Evolutionary conservation across 371 early-diverging fungal genomes (phyloP), one percentile per base, ranked within the genome.

Genomic region (Parasitella parasitica): DNA sequence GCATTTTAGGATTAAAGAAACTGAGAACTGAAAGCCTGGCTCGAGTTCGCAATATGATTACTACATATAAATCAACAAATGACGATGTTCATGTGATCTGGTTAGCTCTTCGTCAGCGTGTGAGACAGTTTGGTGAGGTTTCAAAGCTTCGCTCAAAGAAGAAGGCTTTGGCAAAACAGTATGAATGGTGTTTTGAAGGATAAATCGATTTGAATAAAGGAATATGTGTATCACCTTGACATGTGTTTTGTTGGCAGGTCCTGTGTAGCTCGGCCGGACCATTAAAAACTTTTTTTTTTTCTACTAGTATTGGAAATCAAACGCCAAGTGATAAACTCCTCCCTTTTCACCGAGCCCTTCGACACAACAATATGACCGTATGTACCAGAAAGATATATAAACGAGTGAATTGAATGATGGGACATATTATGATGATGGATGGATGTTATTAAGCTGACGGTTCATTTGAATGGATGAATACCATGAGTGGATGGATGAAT

Each of bases 341-440:
- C 71, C 75, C 75, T 71, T 75, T 69, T 71, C 63, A 64, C 69
- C 63, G 63, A 71, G 75, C 74, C 46, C 70, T 60, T 67, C 56
- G 61, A 64, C 66, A 65, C 66, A 66, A 60, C 66, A 75, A 49
- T 63, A 75, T 75, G 75, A 75, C 75, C 69, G 75, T 75, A 75
- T 63, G 75, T 64, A 64, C 28, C 18, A 32, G 30, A 30, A 22
- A 16, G 27, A 30, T 50, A 50, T 50, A 28, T 46, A 46, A 46
- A 8, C 46, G 30, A 28, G 50, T 50, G 30, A 50, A 50, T 15
- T 50, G 50, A 50, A 50, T 50, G 50, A 30, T 46, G 46, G 12
- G 46, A 24, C 3, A 22, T 24, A 15, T 13, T 11, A 24, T 18
- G 24, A 41, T 20, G 22, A 60, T 43, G 35, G 58, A 60, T 57